Evolutionary conservation across 768 basidiomycete genomes (phyloP), one percentile per base, ranked within the genome.

Genomic region (Lactarius trivialis): DNA sequence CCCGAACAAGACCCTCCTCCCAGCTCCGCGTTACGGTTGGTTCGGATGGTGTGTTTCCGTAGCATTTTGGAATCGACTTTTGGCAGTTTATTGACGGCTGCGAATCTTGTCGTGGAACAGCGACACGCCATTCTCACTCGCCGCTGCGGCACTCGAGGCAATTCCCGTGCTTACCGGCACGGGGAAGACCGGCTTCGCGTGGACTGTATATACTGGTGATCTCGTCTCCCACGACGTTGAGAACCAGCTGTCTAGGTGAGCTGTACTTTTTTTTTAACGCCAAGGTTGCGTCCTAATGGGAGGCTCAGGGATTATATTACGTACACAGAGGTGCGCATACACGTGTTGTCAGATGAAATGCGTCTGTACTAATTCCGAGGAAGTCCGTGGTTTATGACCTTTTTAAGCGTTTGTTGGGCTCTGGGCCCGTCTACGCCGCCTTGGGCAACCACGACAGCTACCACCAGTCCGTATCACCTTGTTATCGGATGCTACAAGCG

Each of bases 361-460:
- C 24, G 12, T 32, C 7, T 55, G 36, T 43, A 64, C 24, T 68
- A 39, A 50, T 28, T 28, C 61, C 7, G 30, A 51, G 28, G 21
- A 63, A 88, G 86, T 79, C 84, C 1, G 73, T 86, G 1, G 60
- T 89, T 24, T 91, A 82, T 68, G 86, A 85, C 64, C 76, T 91
- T 37, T 80, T 89, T 73, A 86, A 81, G 71, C 76, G 76, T 17
- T 77, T 77, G 67, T 77, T 90, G 33, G 83, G 82, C 17, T 76
- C 80, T 15, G 86, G 86, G 0, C 87, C 89, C n/a, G 80, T 90
- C 3, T 91, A 90, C 65, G 83, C 85, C 32, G 82, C 85, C 0
- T 74, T 91, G 9, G 89, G 89, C 9, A 91, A 91, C 70, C 89
- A 91, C 67, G 89, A 91, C 70, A 84, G 78, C 45, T 88, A 85